These are phyloP conservation scores for Vaccinium myrtillus DNA, from an alignment of 148 eudicot genomes.

Conservation along the genomic window DNA sequence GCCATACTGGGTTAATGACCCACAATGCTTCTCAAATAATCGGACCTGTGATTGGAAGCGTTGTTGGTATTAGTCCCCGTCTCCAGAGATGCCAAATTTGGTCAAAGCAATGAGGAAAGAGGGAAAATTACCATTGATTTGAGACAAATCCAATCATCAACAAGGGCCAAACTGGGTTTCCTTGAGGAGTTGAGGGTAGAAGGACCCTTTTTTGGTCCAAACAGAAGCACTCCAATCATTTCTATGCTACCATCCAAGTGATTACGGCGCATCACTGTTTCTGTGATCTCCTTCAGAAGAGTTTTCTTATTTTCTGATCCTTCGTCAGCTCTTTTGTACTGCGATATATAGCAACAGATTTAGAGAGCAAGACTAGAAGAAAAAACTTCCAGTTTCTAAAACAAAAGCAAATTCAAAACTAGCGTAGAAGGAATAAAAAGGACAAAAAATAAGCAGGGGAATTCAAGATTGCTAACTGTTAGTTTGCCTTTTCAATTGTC, in stretches of 20 bases:
- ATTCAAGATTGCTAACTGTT: neutral
- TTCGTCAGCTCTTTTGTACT: conserved; percentile 52
- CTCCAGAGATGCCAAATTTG: neutral
- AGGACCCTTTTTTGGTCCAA: conserved; percentile 51
- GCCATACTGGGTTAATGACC: conserved; percentile 81
- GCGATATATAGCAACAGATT: conserved; percentile 10
- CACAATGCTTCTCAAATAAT: conserved; percentile 78
- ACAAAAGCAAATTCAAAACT: neutral
- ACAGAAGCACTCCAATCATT: conserved; percentile 58
- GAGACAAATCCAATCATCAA: conserved; percentile 87
- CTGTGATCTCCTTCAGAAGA: conserved; percentile 49
- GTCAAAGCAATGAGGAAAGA: neutral
- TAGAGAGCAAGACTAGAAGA: neutral
- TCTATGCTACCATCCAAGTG: conserved; percentile 73
- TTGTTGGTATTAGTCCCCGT: neutral
- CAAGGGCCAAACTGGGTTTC: conserved; percentile 53
- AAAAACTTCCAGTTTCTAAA: neutral
- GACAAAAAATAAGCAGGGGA: no score
- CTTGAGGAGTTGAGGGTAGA: conserved; percentile 43
- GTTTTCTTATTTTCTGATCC: conserved; percentile 38
- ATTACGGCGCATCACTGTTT: conserved; percentile 49
- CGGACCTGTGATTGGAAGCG: conserved; percentile 43
- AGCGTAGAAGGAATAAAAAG: neutral
- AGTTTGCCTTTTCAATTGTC: neutral
- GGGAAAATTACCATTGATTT: conserved; percentile 63